Percentiles rank a stretch among this genome's conserved stretches.
Evolutionary conservation across 108 stramenopile species (phyloP).

Genomic region (Aurantiochytrium sp.): DNA sequence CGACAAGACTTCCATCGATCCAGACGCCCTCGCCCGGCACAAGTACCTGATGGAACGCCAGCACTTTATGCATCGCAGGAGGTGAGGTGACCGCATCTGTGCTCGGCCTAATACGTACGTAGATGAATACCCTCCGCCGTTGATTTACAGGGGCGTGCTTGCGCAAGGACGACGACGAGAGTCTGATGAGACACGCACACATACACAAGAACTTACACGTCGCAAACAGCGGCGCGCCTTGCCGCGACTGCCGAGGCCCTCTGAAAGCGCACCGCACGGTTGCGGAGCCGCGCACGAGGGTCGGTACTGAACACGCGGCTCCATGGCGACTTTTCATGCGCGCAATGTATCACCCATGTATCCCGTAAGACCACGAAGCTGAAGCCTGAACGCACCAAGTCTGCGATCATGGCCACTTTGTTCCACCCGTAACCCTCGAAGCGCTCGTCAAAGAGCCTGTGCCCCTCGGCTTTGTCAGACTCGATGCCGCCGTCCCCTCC

Average conservation of each 20-base stretch:
- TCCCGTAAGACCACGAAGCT: neutral
- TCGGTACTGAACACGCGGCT: neutral
- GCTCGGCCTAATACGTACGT: too few species aligned
- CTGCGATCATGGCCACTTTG: neutral
- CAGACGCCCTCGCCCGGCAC: neutral
- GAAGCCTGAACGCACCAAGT: neutral
- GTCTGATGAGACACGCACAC: too few species aligned
- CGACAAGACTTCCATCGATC: neutral
- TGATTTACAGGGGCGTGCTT: too few species aligned
- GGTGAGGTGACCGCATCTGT: neutral
- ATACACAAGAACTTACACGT: too few species aligned
- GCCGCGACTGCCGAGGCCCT: neutral
- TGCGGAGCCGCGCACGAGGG: neutral
- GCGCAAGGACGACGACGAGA: too few species aligned
- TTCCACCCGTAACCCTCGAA: slow-evolving; percentile 22
- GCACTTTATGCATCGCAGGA: slow-evolving; percentile 26
- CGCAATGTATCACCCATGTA: slow-evolving; percentile 12
- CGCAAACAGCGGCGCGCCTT: too few species aligned
- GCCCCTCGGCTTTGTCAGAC: neutral
- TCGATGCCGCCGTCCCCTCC: too few species aligned
- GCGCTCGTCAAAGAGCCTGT: slow-evolving; percentile 3
- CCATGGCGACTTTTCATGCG: neutral
- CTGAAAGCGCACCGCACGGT: neutral
- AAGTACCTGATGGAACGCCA: slow-evolving; percentile 24
- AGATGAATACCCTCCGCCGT: too few species aligned